phyloP scores from a whole-genome alignment of 495 filamentous ascomycete genomes.

The Recurvomyces mirabilis region DNA sequence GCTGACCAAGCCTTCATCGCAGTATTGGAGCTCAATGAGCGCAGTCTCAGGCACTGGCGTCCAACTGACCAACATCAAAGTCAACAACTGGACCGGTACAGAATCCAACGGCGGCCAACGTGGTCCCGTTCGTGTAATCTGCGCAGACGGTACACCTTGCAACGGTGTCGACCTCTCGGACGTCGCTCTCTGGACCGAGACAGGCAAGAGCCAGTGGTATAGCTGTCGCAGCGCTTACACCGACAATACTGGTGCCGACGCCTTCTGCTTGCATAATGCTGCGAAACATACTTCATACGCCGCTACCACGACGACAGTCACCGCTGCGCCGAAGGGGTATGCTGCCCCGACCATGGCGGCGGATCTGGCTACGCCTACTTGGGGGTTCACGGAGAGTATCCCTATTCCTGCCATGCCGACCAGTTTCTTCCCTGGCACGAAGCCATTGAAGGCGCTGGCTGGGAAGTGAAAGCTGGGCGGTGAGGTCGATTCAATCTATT shows the following conservation, averaged over 20 bases:
- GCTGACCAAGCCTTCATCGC: too few species aligned
- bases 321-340: slow-evolving; percentile 36
- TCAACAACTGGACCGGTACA: slow-evolving; percentile 48
- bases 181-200: slow-evolving; percentile 51
- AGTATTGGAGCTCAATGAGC: slow-evolving; percentile 36
- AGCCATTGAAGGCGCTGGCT: slow-evolving; percentile 7
- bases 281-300: slow-evolving; percentile 24
- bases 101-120: slow-evolving; percentile 38
- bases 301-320: slow-evolving; percentile 31
- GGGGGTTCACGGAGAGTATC: slow-evolving; percentile 37
- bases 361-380: slow-evolving; percentile 33
- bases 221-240: slow-evolving; percentile 38
- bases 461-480: too few species aligned
- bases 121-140: slow-evolving; percentile 39
- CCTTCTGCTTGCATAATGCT: slow-evolving; percentile 35
- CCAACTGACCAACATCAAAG: slow-evolving; percentile 39
- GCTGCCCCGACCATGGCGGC: slow-evolving; percentile 39
- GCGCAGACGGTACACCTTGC: slow-evolving; percentile 40
- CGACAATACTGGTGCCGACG: slow-evolving; percentile 28
- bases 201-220: slow-evolving; percentile 36
- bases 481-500: too few species aligned
- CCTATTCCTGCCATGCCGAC: slow-evolving; percentile 47
- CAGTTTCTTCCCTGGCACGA: slow-evolving; percentile 41
- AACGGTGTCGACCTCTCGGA: slow-evolving; percentile 42
- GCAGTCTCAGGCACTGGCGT: slow-evolving; percentile 33